Conservation (phyloP, 2,329 filamentous ascomycete species). For the Coniochaeta sp. region DNA sequence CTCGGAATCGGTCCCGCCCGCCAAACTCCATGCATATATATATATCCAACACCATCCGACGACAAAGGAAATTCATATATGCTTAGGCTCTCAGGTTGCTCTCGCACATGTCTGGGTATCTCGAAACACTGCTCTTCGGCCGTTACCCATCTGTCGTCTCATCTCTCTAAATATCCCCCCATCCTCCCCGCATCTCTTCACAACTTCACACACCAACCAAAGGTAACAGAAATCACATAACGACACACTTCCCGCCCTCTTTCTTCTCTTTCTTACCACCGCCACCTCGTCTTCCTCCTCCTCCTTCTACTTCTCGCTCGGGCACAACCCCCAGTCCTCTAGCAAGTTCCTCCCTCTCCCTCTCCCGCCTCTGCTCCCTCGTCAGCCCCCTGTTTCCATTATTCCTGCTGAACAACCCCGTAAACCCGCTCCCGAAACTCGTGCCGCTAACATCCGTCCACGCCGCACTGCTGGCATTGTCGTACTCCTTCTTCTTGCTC, state of each 20-base stretch:
- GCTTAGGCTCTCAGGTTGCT: neutral
- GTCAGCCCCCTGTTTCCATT: neutral
- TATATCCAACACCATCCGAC: neutral
- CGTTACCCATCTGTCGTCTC: too few relatives aligned
- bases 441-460: slow-evolving; percentile 17
- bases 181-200: neutral
- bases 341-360: slow-evolving; percentile 5
- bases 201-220: neutral
- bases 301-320: neutral
- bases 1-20: neutral
- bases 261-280: slow-evolving; percentile 5
- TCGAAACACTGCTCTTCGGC: neutral
- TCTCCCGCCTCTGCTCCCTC: too few relatives aligned
- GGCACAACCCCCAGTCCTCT: neutral
- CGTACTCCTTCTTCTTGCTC: slow-evolving; percentile 27
- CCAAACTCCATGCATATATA: neutral
- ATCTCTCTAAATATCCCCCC: too few relatives aligned
- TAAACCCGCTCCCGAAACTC: neutral
- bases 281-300: too few relatives aligned
- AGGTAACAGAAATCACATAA: slow-evolving; percentile 13
- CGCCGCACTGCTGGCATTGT: slow-evolving; percentile 34
- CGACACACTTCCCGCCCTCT: slow-evolving; percentile 14
- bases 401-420: neutral
- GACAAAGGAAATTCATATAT: neutral
- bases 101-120: neutral